Evolutionary conservation across 2,329 filamentous ascomycete genomes (phyloP).

Genomic region (Aspergillus costaricaensis): DNA sequence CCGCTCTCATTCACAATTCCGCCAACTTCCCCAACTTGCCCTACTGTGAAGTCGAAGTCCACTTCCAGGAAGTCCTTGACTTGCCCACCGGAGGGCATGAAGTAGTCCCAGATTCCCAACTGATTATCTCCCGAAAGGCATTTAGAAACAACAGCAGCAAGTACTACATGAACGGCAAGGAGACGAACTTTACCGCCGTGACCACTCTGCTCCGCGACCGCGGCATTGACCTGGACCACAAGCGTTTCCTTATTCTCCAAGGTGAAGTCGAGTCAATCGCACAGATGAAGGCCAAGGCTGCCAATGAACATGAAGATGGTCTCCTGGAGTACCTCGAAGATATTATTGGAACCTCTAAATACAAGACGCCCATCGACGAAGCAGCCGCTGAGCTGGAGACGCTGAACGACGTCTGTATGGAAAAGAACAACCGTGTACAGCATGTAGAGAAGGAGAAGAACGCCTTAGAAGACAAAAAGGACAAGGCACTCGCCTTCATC

Average conservation of each 20-base stretch:
- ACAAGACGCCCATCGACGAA: slow-evolving; percentile 96
- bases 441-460: slow-evolving; percentile 98
- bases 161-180: slow-evolving; percentile 91
- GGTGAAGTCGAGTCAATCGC: slow-evolving; percentile 98
- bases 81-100: slow-evolving; percentile 73
- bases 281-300: slow-evolving; percentile 97
- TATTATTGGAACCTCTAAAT: slow-evolving; percentile 98
- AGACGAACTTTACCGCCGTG: slow-evolving; percentile 89
- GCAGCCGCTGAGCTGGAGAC: slow-evolving; percentile 85
- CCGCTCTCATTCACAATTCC: slow-evolving; percentile 95
- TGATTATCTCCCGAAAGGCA: slow-evolving; percentile 86
- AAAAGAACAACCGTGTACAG: slow-evolving; percentile 93
- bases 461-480: slow-evolving; percentile 90
- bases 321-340: slow-evolving; percentile 96
- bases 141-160: slow-evolving; percentile 99
- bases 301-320: slow-evolving; percentile 92
- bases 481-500: slow-evolving; percentile 86
- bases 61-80: slow-evolving; percentile 95
- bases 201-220: slow-evolving; percentile 82
- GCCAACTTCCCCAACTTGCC: slow-evolving; percentile 82
- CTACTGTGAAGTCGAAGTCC: slow-evolving; percentile 91
- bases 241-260: slow-evolving; percentile 94
- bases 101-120: slow-evolving; percentile 77
- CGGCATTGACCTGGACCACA: slow-evolving; percentile 95
- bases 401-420: slow-evolving; percentile 89